Evolutionary conservation across 441 rosid species (phyloP).

Genomic region (Adansonia gregorii): DNA sequence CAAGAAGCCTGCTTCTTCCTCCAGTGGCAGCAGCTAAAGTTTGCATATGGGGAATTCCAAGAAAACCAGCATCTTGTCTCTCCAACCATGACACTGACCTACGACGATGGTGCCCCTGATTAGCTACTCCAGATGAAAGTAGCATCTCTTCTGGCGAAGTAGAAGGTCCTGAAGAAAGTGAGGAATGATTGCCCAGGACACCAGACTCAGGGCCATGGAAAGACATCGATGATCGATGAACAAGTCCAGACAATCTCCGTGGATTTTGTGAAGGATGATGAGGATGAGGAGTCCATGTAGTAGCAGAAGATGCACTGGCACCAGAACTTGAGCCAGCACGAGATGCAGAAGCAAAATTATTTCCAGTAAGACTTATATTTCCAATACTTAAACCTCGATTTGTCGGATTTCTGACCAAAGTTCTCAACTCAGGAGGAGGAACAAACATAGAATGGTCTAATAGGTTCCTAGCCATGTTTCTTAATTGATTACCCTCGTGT

Average conservation of each 20-base stretch:
- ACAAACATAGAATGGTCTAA: constrained; percentile 57
- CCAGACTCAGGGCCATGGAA: constrained; percentile 51
- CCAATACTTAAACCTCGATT: constrained; percentile 39
- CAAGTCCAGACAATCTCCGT: constrained; percentile 68
- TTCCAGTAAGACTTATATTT: constrained; percentile 48
- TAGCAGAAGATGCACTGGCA: constrained; percentile 59
- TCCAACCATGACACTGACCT: constrained; percentile 66
- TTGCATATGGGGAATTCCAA: constrained; percentile 58
- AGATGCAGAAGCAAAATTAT: constrained; percentile 59
- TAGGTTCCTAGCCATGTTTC: constrained; percentile 45
- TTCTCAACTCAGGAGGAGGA: constrained; percentile 56
- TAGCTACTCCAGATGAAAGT: constrained; percentile 53
- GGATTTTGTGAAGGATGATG: constrained; percentile 52
- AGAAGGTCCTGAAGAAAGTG: constrained; percentile 45
- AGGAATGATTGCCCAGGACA: constrained; percentile 46
- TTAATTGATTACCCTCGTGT: constrained; percentile 45
- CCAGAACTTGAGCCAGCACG: constrained; percentile 50
- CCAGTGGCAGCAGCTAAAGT: constrained; percentile 58
- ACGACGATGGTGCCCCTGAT: constrained; percentile 52
- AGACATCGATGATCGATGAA: constrained; percentile 70
- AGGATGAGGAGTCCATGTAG: constrained; percentile 52
- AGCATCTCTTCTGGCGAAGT: constrained; percentile 51
- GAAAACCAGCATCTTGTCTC: constrained; percentile 62
- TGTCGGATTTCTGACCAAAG: constrained; percentile 40
- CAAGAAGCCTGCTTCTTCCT: constrained; percentile 73